Evolutionary conservation across 306 rosid genomes (phyloP).

Genomic region (Hippophae tibetana): DNA sequence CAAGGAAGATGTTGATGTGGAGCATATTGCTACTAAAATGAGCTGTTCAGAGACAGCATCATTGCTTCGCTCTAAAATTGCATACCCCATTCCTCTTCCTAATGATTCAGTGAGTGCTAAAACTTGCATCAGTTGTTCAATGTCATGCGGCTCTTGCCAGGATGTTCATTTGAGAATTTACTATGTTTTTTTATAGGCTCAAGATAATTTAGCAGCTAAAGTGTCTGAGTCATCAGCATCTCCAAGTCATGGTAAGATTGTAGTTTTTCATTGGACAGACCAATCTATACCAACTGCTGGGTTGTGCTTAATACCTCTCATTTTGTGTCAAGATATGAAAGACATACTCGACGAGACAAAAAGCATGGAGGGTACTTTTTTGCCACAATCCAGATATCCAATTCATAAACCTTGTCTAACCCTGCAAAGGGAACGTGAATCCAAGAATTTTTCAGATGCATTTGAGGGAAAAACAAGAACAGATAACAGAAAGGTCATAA

Average conservation of each 20-base stretch:
- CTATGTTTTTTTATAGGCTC: constrained; percentile 30
- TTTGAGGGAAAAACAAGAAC: constrained; percentile 36
- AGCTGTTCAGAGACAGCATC: constrained; percentile 27
- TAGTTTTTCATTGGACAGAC: constrained; percentile 5
- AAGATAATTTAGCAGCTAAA: constrained; percentile 26
- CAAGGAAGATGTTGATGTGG: constrained; percentile 23
- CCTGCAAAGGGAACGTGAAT: constrained; percentile 40
- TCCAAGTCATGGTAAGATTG: constrained; percentile 39
- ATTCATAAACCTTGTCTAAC: constrained; percentile 72
- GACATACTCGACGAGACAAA: constrained; percentile 24
- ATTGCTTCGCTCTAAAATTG: constrained; percentile 19
- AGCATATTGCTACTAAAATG: constrained; percentile 23
- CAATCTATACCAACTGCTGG: neutral
- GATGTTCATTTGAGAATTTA: constrained; percentile 1
- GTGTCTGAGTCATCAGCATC: constrained; percentile 26
- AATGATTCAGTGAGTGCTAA: constrained; percentile 32
- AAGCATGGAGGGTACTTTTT: constrained; percentile 38
- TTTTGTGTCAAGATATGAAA: constrained; percentile 26
- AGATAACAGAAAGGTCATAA: constrained; percentile 45
- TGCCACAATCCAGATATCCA: constrained; percentile 45
- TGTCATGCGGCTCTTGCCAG: constrained; percentile 3
- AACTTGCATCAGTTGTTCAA: constrained; percentile 5
- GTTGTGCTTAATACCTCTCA: constrained; percentile 20
- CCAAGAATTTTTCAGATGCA: constrained; percentile 20
- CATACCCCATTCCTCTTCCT: constrained; percentile 19